Base-by-base conservation (phyloP, 2,329 filamentous ascomycete species). In the Sporothrix pseudoabietina region DNA sequence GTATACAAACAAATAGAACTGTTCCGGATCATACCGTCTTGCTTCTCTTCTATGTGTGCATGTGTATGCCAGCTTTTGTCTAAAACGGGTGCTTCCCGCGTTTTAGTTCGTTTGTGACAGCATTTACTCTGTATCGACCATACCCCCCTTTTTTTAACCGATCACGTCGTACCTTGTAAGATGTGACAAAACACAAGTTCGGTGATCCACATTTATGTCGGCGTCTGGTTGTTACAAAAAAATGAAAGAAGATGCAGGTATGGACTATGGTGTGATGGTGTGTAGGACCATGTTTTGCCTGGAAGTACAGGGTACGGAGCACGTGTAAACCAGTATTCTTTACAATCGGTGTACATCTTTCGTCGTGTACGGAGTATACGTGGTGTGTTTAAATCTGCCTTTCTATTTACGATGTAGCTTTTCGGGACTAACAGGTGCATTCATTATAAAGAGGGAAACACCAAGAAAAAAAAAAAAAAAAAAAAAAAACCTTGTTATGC, bases 161-260 rank as follows among this genome's bases (percentile, higher is more conserved):
- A 69, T 69, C 66, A 69, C 47, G 66, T 69, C 47, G 66, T 7
- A 69, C 66, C 55, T 35, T 69, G 65, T 52, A 69, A 35, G 44
- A 35, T n/a, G 26, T 69, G 65, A 69, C 65, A 69, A 32, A 4
- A 32, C 39, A 66, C 12, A 55, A 30, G 52, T 41, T 30, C 41
- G 16, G 63, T 9, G 44, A 16, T 49, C 7, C 39, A 65, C n/a
- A 19, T 10, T 19, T 49, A 19, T 22, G 16, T n/a, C 59, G 39
- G n/a, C n/a, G 9, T 65, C 10, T 22, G 12, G 35, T 44, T 65
- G 59, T 44, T 65, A 35, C 19, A 41, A 57, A 57, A 57, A 26
- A 26, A 26, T 26, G 26, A 26, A 49, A 14, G 35, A 35, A 12
- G 4, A 44, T 41, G 59, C 35, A 49, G 41, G 22, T 66, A 49